These are phyloP conservation scores for Hanseniaspora sp. DNA, from an alignment of 1,139 yeast species.

Conservation along the genomic window DNA sequence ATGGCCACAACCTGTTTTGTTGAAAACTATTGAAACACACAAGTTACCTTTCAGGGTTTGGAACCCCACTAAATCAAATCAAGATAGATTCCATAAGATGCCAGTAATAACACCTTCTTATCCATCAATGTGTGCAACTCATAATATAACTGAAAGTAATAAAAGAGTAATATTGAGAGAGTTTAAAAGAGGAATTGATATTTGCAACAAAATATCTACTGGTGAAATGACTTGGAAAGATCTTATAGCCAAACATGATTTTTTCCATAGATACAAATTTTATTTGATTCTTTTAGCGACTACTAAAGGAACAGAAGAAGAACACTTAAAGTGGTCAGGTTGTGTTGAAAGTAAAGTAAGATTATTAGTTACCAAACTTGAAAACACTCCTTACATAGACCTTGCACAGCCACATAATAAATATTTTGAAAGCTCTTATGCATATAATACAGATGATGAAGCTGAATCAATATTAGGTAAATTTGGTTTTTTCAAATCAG, in stretches of 20 bases:
- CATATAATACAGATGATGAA: conserved; percentile 44
- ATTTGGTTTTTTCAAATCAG: conserved; percentile 43
- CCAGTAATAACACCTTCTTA: conserved; percentile 99
- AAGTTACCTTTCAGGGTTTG: conserved; percentile 92
- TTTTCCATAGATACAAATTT: conserved; percentile 73
- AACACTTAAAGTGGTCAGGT: conserved; percentile 83
- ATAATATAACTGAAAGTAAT: conserved; percentile 80
- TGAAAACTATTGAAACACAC: conserved; percentile 91
- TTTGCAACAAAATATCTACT: conserved; percentile 55
- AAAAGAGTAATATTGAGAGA: conserved; percentile 69
- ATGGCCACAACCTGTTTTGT: conserved; percentile 96
- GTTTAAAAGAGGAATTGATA: conserved; percentile 58
- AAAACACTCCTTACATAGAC: conserved; percentile 58
- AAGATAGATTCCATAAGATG: conserved; percentile 84
- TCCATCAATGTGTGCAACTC: conserved; percentile 99
- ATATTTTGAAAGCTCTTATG: conserved; percentile 50
- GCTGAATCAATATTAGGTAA: conserved; percentile 44
- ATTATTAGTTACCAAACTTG: conserved; percentile 69
- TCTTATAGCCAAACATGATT: conserved; percentile 64
- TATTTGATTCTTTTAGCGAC: conserved; percentile 74
- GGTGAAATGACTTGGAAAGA: conserved; percentile 66
- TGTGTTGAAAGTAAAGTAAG: conserved; percentile 83
- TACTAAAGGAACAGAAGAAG: conserved; percentile 60
- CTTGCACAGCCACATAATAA: conserved; percentile 87
- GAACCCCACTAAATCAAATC: conserved; percentile 86